Percentiles rank a stretch among this genome's conserved stretches.
phyloP scores from a whole-genome alignment of 1,139 yeast genomes.

The Zygosaccharomyces sapae region DNA sequence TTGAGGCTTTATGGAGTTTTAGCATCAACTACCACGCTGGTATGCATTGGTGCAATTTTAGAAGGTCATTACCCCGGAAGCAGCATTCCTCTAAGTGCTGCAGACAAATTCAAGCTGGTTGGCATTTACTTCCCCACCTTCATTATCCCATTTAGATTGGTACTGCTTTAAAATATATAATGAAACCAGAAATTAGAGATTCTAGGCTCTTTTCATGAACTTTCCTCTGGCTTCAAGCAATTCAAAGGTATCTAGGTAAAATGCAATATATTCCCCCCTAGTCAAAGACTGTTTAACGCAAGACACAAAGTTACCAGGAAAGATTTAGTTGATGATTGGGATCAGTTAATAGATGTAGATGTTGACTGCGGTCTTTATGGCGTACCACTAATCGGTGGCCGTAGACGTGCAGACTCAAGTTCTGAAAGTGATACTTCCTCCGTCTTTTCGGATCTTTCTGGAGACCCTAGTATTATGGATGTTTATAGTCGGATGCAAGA shows the following conservation, averaged over 20 bases:
- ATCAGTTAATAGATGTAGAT: conserved; percentile 14
- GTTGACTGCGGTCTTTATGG: conserved; percentile 11
- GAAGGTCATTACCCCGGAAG: conserved; percentile 29
- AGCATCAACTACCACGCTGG: conserved; percentile 31
- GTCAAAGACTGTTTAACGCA: conserved; percentile 14
- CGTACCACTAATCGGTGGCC: conserved; percentile 14
- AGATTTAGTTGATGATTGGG: conserved; percentile 14
- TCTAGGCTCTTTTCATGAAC: background rate
- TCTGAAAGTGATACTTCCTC: conserved; percentile 9
- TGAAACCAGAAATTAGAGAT: background rate
- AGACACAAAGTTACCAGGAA: conserved; percentile 15
- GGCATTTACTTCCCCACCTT: conserved; percentile 31
- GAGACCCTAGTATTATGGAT: conserved; percentile 6
- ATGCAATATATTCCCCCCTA: conserved; percentile 15
- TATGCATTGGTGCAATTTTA: conserved; percentile 27
- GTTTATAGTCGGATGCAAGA: conserved; percentile 12
- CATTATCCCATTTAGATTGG: conserved; percentile 27
- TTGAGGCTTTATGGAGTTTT: conserved; percentile 29
- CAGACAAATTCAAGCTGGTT: conserved; percentile 23
- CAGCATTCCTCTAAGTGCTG: conserved; percentile 15
- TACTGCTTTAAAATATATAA: conserved; percentile 14
- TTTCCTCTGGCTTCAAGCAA: background rate
- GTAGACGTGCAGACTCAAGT: conserved; percentile 2
- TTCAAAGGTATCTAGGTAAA: background rate
- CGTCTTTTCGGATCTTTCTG: conserved; percentile 10